Evolutionary conservation across 202 grass and related monocot species (phyloP).

Genomic region (Schoenoplectus triqueter): DNA sequence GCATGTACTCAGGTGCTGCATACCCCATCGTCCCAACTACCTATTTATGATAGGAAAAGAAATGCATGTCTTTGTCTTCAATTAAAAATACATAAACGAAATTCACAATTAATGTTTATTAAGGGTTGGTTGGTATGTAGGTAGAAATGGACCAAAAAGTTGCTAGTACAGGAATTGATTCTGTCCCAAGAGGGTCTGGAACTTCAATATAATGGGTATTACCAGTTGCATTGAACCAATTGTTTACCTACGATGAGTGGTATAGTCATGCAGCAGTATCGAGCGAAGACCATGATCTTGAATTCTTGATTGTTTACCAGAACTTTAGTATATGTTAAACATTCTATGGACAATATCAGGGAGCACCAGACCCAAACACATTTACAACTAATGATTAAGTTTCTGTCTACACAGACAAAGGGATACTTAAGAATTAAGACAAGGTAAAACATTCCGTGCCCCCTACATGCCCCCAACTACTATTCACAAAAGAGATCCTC

Average conservation of each 20-base stretch:
- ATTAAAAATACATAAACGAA: neutral
- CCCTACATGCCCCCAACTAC: too few relatives aligned
- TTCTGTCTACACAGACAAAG: neutral
- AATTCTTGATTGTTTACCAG: neutral
- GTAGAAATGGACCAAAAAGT: too few relatives aligned
- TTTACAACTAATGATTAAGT: neutral
- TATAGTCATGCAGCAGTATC: neutral
- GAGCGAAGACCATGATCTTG: neutral
- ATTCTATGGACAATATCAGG: too few relatives aligned
- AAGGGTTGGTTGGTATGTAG: neutral
- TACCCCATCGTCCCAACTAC: constrained; percentile 90
- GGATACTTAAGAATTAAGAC: neutral
- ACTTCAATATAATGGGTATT: neutral
- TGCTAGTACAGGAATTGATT: neutral
- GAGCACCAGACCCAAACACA: neutral
- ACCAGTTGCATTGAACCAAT: neutral
- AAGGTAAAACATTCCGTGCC: too few relatives aligned
- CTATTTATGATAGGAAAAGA: constrained; percentile 41
- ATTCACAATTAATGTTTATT: neutral
- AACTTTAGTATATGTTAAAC: neutral
- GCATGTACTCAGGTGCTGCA: constrained; percentile 90
- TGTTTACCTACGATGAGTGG: neutral
- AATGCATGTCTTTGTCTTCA: neutral
- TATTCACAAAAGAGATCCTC: too few relatives aligned
- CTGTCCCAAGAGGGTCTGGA: neutral